phyloP scores from a whole-genome alignment of 345 rosid genomes.

The Camelina sativa region DNA sequence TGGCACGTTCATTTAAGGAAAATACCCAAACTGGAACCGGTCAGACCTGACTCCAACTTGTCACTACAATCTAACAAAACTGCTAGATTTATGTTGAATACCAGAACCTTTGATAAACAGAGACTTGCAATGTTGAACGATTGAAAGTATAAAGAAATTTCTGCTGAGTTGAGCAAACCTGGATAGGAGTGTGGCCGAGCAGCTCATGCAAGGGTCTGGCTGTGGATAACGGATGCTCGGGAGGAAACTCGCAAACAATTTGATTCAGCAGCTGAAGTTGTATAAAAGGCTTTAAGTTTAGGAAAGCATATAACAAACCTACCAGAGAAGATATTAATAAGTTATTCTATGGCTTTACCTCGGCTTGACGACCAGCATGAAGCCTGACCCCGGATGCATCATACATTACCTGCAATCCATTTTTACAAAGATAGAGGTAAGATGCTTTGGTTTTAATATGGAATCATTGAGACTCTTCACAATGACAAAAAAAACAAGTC shows the following conservation, averaged over 20 bases:
- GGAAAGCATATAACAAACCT: slow-evolving; percentile 9
- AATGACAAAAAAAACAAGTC: not conserved
- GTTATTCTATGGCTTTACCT: slow-evolving; percentile 52
- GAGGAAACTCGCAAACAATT: slow-evolving; percentile 96
- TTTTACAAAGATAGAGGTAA: not conserved
- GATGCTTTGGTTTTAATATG: not conserved
- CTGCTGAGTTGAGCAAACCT: slow-evolving; percentile 54
- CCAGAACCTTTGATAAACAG: not conserved
- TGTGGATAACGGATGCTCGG: slow-evolving; percentile 88
- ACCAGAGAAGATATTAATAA: not conserved
- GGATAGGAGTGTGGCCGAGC: slow-evolving; percentile 95
- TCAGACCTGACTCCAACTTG: slow-evolving; percentile 7
- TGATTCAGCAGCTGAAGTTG: slow-evolving; percentile 83
- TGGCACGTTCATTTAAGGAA: not conserved
- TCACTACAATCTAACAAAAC: not conserved
- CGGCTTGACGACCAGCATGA: slow-evolving; percentile 99
- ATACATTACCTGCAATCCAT: slow-evolving; percentile 79
- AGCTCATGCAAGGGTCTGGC: slow-evolving; percentile 89
- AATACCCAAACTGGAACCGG: not conserved
- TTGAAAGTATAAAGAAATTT: not conserved
- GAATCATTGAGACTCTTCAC: not conserved
- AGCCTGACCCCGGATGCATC: slow-evolving; percentile 96
- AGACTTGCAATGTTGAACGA: not conserved
- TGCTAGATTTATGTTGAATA: not conserved
- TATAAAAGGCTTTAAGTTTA: not conserved